Evolutionary conservation across 495 filamentous ascomycete species (phyloP).

Genomic region (Penicillium taxi): DNA sequence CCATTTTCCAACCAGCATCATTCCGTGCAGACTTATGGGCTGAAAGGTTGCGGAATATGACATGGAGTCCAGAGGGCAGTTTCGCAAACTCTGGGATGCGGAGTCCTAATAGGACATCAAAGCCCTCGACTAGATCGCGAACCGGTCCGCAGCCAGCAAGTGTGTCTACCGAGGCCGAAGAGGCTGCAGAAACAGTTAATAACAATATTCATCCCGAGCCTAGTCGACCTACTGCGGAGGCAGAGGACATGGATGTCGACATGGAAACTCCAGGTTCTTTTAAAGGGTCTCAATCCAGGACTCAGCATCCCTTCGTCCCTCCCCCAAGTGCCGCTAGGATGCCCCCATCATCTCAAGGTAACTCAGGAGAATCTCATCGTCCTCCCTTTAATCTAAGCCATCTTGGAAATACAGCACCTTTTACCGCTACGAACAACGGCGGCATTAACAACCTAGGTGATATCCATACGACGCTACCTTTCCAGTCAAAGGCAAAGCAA

Average conservation of each 20-base stretch:
- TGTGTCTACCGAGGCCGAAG: constrained; percentile 39
- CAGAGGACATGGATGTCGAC: constrained; percentile 47
- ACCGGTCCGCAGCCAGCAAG: constrained; percentile 27
- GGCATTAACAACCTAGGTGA: constrained; percentile 58
- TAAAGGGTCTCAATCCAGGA: background rate
- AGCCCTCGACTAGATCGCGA: constrained; percentile 19
- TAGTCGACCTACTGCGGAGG: constrained; percentile 9
- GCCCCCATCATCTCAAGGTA: constrained; percentile 26
- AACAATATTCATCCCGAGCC: constrained; percentile 9
- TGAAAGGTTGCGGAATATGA: constrained; percentile 53
- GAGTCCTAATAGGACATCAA: constrained; percentile 32
- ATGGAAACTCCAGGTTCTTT: constrained; percentile 24
- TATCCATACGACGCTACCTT: constrained; percentile 61
- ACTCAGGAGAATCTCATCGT: constrained; percentile 33
- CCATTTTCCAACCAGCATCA: too few relatives aligned
- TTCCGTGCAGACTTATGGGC: constrained; percentile 63
- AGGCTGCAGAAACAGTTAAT: constrained; percentile 26
- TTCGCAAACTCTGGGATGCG: too few relatives aligned
- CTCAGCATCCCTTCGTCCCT: background rate
- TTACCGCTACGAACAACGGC: constrained; percentile 45
- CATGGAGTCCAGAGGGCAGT: constrained; percentile 41
- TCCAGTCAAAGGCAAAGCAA: constrained; percentile 51
- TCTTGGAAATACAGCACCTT: constrained; percentile 59
- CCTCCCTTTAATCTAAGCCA: constrained; percentile 49
- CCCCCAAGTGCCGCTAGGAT: constrained; percentile 11